Conservation (phyloP, 192 early-diverging fungal species). For the Coemansia sp. region DNA sequence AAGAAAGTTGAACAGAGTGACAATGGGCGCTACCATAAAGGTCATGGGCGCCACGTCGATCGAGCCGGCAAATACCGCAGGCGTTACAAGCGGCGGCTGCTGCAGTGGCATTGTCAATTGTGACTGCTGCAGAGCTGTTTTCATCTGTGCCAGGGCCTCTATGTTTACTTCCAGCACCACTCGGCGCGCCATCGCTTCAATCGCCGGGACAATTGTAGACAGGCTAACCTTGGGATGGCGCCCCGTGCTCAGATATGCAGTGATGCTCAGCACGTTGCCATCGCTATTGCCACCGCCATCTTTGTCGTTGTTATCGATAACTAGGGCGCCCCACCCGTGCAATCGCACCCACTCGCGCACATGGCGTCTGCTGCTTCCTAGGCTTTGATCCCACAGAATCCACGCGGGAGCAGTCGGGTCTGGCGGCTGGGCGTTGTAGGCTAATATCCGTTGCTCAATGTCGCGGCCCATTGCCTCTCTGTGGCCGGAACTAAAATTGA, state of each 20-base stretch:
- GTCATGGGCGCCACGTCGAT: conserved; percentile 15
- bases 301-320: conserved; percentile 15
- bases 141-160: no score
- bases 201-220: conserved; percentile 2
- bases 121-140: background rate
- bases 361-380: no score
- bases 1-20: conserved; percentile 16
- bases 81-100: no score
- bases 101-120: no score
- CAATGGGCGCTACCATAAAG: conserved; percentile 15
- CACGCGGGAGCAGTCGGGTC: no score
- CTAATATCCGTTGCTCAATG: no score
- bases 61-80: conserved; percentile 3
- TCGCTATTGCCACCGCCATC: background rate
- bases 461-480: no score
- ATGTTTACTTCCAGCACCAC: background rate
- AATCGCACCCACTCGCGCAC: conserved; percentile 12
- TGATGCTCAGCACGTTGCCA: conserved; percentile 5
- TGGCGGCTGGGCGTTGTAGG: no score
- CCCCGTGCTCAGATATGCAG: conserved; percentile 10
- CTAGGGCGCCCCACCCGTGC: conserved; percentile 30
- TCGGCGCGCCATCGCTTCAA: background rate
- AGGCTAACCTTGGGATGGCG: conserved; percentile 8
- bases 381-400: no score
- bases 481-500: no score